Percentiles rank a stretch among this genome's conserved stretches.
Conservation (phyloP, 352 stramenopile genomes). For the Phytophthora capsici region DNA sequence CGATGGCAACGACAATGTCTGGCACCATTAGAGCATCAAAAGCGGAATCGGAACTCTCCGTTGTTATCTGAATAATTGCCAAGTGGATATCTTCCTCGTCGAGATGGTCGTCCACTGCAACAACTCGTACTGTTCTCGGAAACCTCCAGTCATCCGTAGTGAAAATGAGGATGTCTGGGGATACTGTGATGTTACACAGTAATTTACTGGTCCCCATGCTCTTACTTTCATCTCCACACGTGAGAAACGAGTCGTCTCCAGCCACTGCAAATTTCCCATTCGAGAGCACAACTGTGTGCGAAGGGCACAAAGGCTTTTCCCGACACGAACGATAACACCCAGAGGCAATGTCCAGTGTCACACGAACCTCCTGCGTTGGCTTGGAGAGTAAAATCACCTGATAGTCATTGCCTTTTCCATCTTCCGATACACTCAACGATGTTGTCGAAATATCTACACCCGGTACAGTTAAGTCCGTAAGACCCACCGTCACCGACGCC, state of each 20-base stretch:
- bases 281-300: conserved; percentile 19
- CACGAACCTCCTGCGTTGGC: conserved; percentile 53
- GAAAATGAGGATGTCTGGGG: conserved; percentile 56
- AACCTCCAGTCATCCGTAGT: conserved; percentile 59
- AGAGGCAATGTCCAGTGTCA: conserved; percentile 52
- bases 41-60: conserved; percentile 54
- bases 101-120: conserved; percentile 71
- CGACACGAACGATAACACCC: conserved; percentile 70
- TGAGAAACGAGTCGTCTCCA: conserved; percentile 15
- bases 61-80: conserved; percentile 54
- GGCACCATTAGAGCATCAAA: conserved; percentile 66
- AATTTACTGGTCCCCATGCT: conserved; percentile 23
- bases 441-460: conserved; percentile 73
- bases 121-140: conserved; percentile 70
- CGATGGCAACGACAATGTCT: conserved; percentile 68
- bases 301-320: conserved; percentile 38
- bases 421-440: conserved; percentile 70
- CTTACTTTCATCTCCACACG: conserved; percentile 29
- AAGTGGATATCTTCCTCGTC: conserved; percentile 74
- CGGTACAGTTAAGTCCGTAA: conserved; percentile 63
- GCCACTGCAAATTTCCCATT: conserved; percentile 14
- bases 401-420: conserved; percentile 74
- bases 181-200: conserved; percentile 76
- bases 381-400: conserved; percentile 74
- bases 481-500: conserved; percentile 22